Evolutionary conservation across 1,139 yeast genomes (phyloP), one percentile per base, ranked within the genome.

Genomic region (Suhomyces choctaworum): DNA sequence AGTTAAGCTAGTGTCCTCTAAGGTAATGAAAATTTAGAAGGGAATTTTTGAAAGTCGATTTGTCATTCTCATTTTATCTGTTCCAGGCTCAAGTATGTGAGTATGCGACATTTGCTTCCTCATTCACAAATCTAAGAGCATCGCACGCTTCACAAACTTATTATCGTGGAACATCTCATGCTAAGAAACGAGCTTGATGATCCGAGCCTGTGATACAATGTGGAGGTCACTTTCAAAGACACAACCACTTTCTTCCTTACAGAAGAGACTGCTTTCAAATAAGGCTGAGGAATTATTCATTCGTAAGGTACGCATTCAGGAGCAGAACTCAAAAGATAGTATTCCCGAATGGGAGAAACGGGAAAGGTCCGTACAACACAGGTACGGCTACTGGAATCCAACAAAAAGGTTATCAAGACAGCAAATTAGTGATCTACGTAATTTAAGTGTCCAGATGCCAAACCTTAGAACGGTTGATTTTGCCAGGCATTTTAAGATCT

Each of bases 351-450:
- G 96, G 94, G 63, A 76, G 45, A 76, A 82, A 47, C 77, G 90
- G 46, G 79, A 80, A 44, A 70, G 70, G 46, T 76, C 92, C 0
- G 46, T 82, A 13, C 63, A 66, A 34, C 80, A 77, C 46, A 78
- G 87, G 47, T 73, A 83, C 42, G 73, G 77, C 3, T 54, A 56
- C 2, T 87, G 96, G 96, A 73, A 71, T 29, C 96, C 96, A 1
- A 66, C 71, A 4, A 80, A 76, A 50, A 79, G 73, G 48, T 54
- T 90, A 5, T 79, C 89, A 7, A 67, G 95, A 30, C 80, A 76
- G 29, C 80, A 84, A 12, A 85, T 89, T 73, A 78, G 74, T 14
- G 80, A 80, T 35, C 71, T 90, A 5, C 63, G 86, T 35, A 56
- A 67, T 8, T 52, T 89, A 27, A 81, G 78, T 45, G 60, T 62